These are phyloP conservation scores for Monotropa hypopitys DNA, from an alignment of 179 eudicot genomes.

Conservation along the genomic window DNA sequence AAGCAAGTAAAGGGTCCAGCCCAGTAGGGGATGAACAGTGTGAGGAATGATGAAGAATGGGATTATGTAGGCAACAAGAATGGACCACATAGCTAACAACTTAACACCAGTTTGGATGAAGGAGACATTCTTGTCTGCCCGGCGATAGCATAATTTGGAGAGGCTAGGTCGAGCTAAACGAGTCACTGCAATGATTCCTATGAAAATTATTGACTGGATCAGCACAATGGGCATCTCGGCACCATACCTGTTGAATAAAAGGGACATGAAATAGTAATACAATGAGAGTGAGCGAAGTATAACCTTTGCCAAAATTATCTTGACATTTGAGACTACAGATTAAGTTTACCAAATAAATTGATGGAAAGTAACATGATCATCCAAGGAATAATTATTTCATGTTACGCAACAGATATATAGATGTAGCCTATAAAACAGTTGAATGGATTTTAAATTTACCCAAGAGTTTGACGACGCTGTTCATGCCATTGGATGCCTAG, in stretches of 20 bases:
- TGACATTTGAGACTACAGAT: neutral
- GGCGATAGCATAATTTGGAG: slow-evolving; percentile 59
- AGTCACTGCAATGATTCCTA: slow-evolving; percentile 50
- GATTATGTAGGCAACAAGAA: slow-evolving; percentile 48
- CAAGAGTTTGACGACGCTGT: slow-evolving; percentile 63
- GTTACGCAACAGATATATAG: neutral
- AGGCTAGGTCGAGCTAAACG: slow-evolving; percentile 60
- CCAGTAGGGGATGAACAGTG: slow-evolving; percentile 66
- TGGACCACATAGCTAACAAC: slow-evolving; percentile 41
- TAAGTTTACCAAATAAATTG: neutral
- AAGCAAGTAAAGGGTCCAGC: slow-evolving; percentile 71
- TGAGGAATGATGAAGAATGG: slow-evolving; percentile 66
- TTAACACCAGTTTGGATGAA: slow-evolving; percentile 40
- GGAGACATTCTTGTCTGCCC: slow-evolving; percentile 40
- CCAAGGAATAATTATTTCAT: neutral
- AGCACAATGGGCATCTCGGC: slow-evolving; percentile 57
- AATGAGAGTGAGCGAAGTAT: neutral
- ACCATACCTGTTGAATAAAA: slow-evolving; percentile 39
- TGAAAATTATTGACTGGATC: slow-evolving; percentile 40
- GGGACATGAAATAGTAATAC: neutral
- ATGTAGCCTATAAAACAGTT: neutral
- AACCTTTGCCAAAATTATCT: neutral
- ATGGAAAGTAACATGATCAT: neutral
- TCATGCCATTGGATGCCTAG: slow-evolving; percentile 91
- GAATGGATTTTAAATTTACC: slow-evolving; percentile 30